Percentiles rank a stretch among this genome's conserved stretches.
Conservation (phyloP, 2,329 filamentous ascomycete species). For the Xylariaceae sp. region DNA sequence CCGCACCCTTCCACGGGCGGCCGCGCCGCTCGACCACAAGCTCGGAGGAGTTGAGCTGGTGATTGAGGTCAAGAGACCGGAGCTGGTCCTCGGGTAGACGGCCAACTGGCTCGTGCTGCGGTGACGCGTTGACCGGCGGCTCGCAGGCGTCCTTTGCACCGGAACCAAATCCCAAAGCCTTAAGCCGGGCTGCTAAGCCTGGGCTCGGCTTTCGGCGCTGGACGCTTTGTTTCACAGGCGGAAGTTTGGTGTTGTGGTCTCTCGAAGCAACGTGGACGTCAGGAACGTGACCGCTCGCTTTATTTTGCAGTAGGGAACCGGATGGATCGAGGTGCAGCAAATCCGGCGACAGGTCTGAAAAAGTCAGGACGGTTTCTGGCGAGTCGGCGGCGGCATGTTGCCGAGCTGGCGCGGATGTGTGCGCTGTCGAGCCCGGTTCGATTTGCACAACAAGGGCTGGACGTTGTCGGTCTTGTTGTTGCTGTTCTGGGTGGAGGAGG, state of each 20-base stretch:
- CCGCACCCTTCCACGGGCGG: constrained; percentile 66
- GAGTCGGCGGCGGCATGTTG: constrained; percentile 27
- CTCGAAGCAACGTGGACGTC: constrained; percentile 21
- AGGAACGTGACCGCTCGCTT: constrained; percentile 8
- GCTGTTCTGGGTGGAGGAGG: constrained; percentile 6
- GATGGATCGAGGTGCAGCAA: constrained; percentile 34
- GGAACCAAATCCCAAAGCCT: constrained; percentile 56
- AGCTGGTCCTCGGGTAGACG: constrained; percentile 67
- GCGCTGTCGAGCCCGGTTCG: constrained; percentile 20
- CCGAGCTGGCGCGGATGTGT: constrained; percentile 17
- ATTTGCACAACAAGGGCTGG: background rate
- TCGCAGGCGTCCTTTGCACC: constrained; percentile 32
- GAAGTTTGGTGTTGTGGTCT: constrained; percentile 22
- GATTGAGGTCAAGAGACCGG: constrained; percentile 61
- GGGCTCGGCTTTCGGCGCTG: constrained; percentile 55
- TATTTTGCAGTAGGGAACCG: constrained; percentile 15
- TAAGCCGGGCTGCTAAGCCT: constrained; percentile 59
- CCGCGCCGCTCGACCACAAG: constrained; percentile 58
- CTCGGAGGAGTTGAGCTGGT: constrained; percentile 49
- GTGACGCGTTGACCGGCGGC: constrained; percentile 27
- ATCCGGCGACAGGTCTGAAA: constrained; percentile 39
- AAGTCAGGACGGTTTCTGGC: constrained; percentile 31
- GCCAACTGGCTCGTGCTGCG: constrained; percentile 48
- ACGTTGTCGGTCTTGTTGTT: background rate
- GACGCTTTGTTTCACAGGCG: constrained; percentile 24